phyloP scores from a whole-genome alignment of 2,329 filamentous ascomycete species.

The Penicillium capsulatum region DNA sequence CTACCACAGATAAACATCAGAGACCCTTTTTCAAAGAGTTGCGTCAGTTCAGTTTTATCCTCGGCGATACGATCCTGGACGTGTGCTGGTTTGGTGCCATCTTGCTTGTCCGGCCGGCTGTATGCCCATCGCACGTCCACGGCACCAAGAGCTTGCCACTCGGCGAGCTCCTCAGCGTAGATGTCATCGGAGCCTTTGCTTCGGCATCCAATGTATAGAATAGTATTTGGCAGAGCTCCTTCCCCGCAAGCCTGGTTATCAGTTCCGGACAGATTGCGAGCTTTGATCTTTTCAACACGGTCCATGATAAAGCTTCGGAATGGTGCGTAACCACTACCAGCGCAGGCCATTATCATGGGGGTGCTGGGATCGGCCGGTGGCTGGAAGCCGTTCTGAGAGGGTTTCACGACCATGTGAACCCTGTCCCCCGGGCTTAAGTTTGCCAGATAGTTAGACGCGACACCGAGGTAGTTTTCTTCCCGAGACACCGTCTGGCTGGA shows the following conservation, averaged over 20 bases:
- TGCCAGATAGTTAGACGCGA: conserved; percentile 59
- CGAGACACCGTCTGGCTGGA: conserved; percentile 38
- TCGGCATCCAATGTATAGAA: conserved; percentile 38
- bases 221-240: too few relatives aligned
- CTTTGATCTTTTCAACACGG: conserved; percentile 44
- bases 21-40: conserved; percentile 48
- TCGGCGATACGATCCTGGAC: conserved; percentile 52
- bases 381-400: conserved; percentile 36
- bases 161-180: conserved; percentile 32
- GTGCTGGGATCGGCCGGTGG: conserved; percentile 32
- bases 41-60: conserved; percentile 44
- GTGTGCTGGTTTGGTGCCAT: conserved; percentile 51
- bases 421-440: conserved; percentile 33
- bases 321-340: conserved; percentile 55
- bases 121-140: conserved; percentile 61
- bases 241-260: conserved; percentile 24
- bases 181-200: conserved; percentile 34
- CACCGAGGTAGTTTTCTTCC: conserved; percentile 53
- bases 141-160: conserved; percentile 60
- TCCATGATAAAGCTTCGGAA: conserved; percentile 63
- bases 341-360: conserved; percentile 40
- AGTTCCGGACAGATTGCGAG: conserved; percentile 17
- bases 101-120: conserved; percentile 47
- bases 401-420: conserved; percentile 34
- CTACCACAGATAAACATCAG: conserved; percentile 65